Conservation (phyloP, 2,329 filamentous ascomycete genomes). For the Intubia oerlemansii region DNA sequence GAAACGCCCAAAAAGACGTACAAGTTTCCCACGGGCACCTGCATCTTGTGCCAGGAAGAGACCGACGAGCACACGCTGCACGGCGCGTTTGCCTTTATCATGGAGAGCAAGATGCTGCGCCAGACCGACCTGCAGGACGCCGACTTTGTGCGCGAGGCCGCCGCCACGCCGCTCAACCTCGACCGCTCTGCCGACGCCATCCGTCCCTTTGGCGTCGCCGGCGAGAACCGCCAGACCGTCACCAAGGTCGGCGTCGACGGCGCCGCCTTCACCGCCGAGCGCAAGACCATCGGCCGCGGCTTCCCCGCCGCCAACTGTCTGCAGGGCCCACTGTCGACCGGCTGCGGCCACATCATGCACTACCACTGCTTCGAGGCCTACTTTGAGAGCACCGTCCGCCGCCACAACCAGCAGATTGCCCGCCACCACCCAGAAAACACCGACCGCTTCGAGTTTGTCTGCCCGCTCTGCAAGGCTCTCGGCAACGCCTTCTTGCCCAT, state of each 20-base stretch:
- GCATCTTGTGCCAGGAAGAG: constrained; percentile 91
- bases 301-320: constrained; percentile 50
- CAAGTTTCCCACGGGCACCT: constrained; percentile 84
- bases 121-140: constrained; percentile 67
- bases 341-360: constrained; percentile 98
- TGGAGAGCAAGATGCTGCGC: constrained; percentile 66
- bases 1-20: constrained; percentile 48
- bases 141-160: constrained; percentile 68
- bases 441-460: constrained; percentile 72
- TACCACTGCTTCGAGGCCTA: constrained; percentile 90
- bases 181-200: constrained; percentile 68
- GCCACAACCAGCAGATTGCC: constrained; percentile 83
- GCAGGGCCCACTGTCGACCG: constrained; percentile 63
- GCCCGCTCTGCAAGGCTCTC: constrained; percentile 86
- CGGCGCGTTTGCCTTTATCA: constrained; percentile 80
- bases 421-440: constrained; percentile 78
- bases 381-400: constrained; percentile 58
- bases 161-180: constrained; percentile 56
- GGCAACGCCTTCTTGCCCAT: constrained; percentile 91
- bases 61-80: constrained; percentile 76
- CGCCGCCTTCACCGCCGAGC: constrained; percentile 47
- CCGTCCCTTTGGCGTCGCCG: constrained; percentile 76
- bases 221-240: constrained; percentile 61
- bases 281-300: constrained; percentile 72
- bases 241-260: constrained; percentile 57